A percentile compares a stretch with the other conserved stretches of the same genome.
Evolutionary conservation across 2,329 filamentous ascomycete genomes (phyloP).

Genomic region (Colletotrichum magnum): DNA sequence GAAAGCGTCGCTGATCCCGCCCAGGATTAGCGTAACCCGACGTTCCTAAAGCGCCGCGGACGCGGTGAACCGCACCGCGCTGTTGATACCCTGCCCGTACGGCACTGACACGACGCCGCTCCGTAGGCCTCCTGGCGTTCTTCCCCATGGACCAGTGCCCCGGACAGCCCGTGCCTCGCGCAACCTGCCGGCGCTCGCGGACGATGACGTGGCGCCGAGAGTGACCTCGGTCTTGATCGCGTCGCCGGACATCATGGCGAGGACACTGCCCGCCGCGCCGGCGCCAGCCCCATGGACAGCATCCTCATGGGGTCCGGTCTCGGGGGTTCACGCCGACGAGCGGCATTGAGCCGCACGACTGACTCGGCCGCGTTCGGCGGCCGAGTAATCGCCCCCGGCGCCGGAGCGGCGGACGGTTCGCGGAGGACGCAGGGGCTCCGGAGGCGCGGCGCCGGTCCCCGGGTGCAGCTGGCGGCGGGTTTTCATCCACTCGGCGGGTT

Average conservation of each 20-base stretch:
- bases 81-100: conserved; percentile 25
- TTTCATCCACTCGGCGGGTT: conserved; percentile 30
- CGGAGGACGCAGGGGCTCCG: conserved; percentile 11
- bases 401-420: conserved; percentile 14
- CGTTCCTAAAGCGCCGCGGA: conserved; percentile 26
- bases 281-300: too few species aligned
- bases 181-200: conserved; percentile 10
- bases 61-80: conserved; percentile 32
- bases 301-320: conserved; percentile 4
- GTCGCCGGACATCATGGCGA: conserved; percentile 22
- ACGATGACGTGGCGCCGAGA: conserved; percentile 11
- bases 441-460: background rate
- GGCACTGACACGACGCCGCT: conserved; percentile 18
- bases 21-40: conserved; percentile 16
- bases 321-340: background rate
- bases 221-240: conserved; percentile 29
- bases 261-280: conserved; percentile 24
- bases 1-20: conserved; percentile 25
- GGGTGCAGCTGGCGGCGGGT: conserved; percentile 22
- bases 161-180: background rate
- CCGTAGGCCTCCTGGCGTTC: conserved; percentile 19
- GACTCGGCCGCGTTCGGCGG: conserved; percentile 23
- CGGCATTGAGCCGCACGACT: conserved; percentile 9
- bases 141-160: conserved; percentile 11
- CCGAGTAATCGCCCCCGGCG: conserved; percentile 13